Percentiles rank a stretch among this genome's conserved stretches.
Conservation (phyloP, 768 basidiomycete genomes). For the Naganishia vishniacii region DNA sequence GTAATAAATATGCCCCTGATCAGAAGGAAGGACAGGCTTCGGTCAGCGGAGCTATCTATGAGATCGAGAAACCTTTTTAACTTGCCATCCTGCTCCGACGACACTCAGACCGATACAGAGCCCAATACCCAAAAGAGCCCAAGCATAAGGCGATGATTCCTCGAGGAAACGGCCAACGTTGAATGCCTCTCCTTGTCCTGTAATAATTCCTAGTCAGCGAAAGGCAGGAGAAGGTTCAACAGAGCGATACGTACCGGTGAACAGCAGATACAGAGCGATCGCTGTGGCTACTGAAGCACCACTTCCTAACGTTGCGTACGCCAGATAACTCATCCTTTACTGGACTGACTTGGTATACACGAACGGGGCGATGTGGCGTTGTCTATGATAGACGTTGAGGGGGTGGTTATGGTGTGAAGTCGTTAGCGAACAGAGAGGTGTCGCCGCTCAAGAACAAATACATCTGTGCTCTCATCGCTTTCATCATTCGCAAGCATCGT, state of each 20-base stretch:
- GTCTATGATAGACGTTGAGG: neutral
- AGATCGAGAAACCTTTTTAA: neutral
- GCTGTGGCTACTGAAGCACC: slow-evolving; percentile 14
- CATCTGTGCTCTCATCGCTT: too few relatives aligned
- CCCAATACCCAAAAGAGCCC: slow-evolving; percentile 84
- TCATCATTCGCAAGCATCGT: slow-evolving; percentile 18
- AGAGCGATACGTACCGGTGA: slow-evolving; percentile 62
- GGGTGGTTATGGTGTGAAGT: neutral
- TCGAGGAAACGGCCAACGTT: slow-evolving; percentile 90
- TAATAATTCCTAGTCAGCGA: neutral
- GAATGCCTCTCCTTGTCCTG: slow-evolving; percentile 53
- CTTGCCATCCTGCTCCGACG: slow-evolving; percentile 89
- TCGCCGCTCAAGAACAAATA: too few relatives aligned
- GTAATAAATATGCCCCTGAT: slow-evolving; percentile 94
- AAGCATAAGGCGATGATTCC: slow-evolving; percentile 86
- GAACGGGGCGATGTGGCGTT: too few relatives aligned
- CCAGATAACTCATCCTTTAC: slow-evolving; percentile 13
- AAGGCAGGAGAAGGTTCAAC: neutral
- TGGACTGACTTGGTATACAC: too few relatives aligned
- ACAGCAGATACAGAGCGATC: slow-evolving; percentile 66
- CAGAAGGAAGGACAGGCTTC: neutral
- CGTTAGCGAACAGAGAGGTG: neutral
- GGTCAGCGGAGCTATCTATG: too few relatives aligned
- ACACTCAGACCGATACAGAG: slow-evolving; percentile 90
- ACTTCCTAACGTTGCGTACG: slow-evolving; percentile 5